These are phyloP conservation scores for Jatropha multifida DNA, from an alignment of 441 rosid species.

Conservation along the genomic window DNA sequence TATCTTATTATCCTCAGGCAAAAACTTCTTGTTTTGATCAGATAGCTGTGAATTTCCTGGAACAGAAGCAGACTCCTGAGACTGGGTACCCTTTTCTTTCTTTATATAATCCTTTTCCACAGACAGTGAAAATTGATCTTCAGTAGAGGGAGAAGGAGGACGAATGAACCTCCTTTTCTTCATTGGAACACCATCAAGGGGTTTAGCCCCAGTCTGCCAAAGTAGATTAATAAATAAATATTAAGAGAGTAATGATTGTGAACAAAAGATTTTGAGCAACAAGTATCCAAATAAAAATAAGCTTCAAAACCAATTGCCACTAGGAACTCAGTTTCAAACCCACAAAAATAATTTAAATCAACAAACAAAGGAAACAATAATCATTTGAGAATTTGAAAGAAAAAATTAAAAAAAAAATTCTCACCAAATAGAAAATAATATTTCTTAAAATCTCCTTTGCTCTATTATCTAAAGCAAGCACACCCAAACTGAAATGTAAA, in stretches of 20 bases:
- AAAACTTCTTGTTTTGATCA: conserved; percentile 26
- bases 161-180: conserved; percentile 76
- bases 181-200: conserved; percentile 62
- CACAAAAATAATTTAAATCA: background rate
- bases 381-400: background rate
- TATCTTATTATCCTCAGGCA: conserved; percentile 22
- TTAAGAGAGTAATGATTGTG: background rate
- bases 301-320: background rate
- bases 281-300: background rate
- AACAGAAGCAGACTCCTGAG: conserved; percentile 28
- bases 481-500: background rate
- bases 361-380: background rate
- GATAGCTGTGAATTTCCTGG: conserved; percentile 27
- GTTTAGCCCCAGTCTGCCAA: conserved; percentile 51
- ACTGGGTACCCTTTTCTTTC: conserved; percentile 24
- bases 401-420: background rate
- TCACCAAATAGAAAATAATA: background rate
- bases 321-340: background rate
- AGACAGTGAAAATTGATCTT: conserved; percentile 30
- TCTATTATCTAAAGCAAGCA: background rate
- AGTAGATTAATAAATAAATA: conserved; percentile 32
- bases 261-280: background rate
- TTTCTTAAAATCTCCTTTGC: background rate
- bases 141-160: conserved; percentile 40
- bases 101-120: conserved; percentile 22